Base-by-base conservation (phyloP, 495 filamentous ascomycete genomes). In the Aspergillus sclerotioniger region DNA sequence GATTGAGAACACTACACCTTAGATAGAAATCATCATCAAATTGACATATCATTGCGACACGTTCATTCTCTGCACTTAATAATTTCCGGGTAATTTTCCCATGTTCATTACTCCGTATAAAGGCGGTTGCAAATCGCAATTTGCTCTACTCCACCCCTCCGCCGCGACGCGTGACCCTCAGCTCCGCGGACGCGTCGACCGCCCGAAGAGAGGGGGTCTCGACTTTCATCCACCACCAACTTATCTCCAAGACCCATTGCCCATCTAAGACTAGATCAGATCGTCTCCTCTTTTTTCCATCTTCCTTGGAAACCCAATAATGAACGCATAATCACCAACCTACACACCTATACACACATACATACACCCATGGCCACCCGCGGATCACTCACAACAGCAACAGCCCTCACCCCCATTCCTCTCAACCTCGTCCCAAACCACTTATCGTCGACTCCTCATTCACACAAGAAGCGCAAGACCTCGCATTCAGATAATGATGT, bases 401-500 rank as follows among this genome's bases (percentile, higher is more conserved):
- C 62, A 61, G 62, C 65, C 52, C 67, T 76, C 50, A 69, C 76
- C 63, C 62, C 73, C 43, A 65, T 72, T 62, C 58, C 70, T 37
- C 61, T 76, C 54, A 73, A 75, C 60, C 71, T 60, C 49, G 61
- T 72, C 15, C 64, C 61, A 48, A 64, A 73, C 8, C 15, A 1
- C 25, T 20, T 47, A 19, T 43, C 19, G 12, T 25, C 8, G 19
- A 15, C 47, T 16, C 3, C 16, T 16, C 25, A 16, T 9, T n/a
- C 46, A 31, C 21, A 29, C 6, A 29, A 28, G 15, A 44, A 35
- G n/a, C 13, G 37, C 9, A 41, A 41, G 13, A n/a, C n/a, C 37
- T 41, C 37, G 37, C 8, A 20, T 16, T 6, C 43, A 12, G 25
- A 25, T 5, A 25, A 25, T 25, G 25, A 25, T 5, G 25, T 25